Base-by-base conservation (phyloP, 129 eudicot genomes). In the Saussurea involucrata region DNA sequence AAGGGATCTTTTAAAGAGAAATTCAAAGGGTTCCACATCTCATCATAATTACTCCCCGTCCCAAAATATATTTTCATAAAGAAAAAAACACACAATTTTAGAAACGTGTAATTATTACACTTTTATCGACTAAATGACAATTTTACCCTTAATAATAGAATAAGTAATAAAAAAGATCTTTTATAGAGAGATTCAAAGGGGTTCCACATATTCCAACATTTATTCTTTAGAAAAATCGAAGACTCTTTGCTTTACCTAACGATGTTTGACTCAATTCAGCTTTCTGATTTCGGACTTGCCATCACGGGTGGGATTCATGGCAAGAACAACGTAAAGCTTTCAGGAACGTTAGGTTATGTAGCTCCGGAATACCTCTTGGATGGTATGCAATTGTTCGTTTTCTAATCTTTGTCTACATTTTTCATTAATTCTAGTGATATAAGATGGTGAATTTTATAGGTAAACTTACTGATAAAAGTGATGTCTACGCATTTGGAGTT, bases 351-450 rank as follows among this genome's bases (percentile, higher is more conserved):
- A 82, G 97, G 96, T 66, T 95, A 92, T 77, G 88, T 95, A 33
- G 98, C 98, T 79, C 98, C 98, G 1, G 98, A 94, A 58, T 94
- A 94, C 83, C 89, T 91, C 42, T 76, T 92, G 32, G 97, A 95
- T 82, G 97, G 99, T 95, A 89, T 29, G 82, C 63, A n/a, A 66
- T 31, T 44, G 17, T 71, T 57, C 7, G 57, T 32, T 63, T 63
- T 40, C 53, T 13, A 31, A 29, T 66, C 33, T 21, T 22, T 44
- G 24, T 2, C 18, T 20, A 27, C 24, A 55, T 17, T 7, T 76
- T 68, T 69, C 36, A 15, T 37, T 29, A 46, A 68, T 40, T 66
- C 9, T 20, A 22, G 28, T 0, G 1, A 21, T 8, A 60, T 60
- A 60, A 27, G 12, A 37, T 12, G 3, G 37, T 66, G 21, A 73